Conservation (phyloP, 768 basidiomycete species). For the Phlegmacium glaucopus region DNA sequence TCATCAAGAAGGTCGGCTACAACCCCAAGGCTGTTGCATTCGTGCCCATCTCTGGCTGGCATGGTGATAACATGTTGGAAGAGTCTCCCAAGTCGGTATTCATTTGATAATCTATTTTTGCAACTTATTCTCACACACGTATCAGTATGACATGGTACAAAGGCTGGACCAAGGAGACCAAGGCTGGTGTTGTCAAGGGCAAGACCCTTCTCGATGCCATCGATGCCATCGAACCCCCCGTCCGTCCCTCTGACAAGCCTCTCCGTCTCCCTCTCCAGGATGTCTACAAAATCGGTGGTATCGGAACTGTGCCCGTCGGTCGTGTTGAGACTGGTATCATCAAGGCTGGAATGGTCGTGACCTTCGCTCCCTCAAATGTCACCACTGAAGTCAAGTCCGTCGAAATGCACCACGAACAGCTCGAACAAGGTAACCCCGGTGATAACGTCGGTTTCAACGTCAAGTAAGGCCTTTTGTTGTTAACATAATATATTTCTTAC, state of each 20-base stretch:
- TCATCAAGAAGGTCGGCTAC: slow-evolving; percentile 99
- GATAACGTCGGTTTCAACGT: slow-evolving; percentile 99
- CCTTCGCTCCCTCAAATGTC: slow-evolving; percentile 95
- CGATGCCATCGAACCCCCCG: slow-evolving; percentile 97
- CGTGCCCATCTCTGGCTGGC: slow-evolving; percentile 99
- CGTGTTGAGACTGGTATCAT: slow-evolving; percentile 99
- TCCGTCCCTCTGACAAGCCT: slow-evolving; percentile 97
- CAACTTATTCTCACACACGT: slow-evolving; percentile 13
- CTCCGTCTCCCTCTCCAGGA: slow-evolving; percentile 99
- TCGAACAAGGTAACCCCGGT: slow-evolving; percentile 90
- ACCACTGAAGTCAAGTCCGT: slow-evolving; percentile 99
- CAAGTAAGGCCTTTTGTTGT: slow-evolving; percentile 52
- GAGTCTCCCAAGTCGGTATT: slow-evolving; percentile 82
- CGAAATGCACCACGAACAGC: slow-evolving; percentile 99
- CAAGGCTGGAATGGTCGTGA: slow-evolving; percentile 99
- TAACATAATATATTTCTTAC: slow-evolving; percentile 2
- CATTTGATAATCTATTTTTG: background rate
- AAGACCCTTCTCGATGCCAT: slow-evolving; percentile 99
- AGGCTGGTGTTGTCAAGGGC: slow-evolving; percentile 90
- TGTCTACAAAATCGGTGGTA: slow-evolving; percentile 99
- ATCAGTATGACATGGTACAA: slow-evolving; percentile 98
- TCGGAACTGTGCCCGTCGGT: slow-evolving; percentile 99
- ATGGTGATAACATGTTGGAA: slow-evolving; percentile 99
- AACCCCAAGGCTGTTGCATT: slow-evolving; percentile 98
- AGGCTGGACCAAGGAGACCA: slow-evolving; percentile 98